Conservation (phyloP, 1,284 basidiomycete species). For the Butyriboletus appendiculatus region DNA sequence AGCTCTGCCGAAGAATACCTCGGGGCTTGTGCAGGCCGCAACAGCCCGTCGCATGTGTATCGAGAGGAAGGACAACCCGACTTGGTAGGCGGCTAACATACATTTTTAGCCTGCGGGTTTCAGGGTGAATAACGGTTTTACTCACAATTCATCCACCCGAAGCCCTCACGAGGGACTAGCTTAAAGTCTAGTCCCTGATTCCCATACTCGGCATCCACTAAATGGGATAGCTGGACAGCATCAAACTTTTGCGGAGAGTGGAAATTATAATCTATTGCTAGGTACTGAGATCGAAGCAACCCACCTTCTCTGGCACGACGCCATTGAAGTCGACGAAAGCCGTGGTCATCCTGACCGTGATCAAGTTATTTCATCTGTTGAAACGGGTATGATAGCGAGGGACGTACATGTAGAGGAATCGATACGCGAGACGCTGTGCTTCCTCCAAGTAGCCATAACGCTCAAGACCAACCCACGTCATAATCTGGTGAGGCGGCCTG, state of each 20-base stretch:
- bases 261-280: slow-evolving; percentile 2
- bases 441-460: slow-evolving; percentile 96
- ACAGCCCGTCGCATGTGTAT: slow-evolving; percentile 94
- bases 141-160: slow-evolving; percentile 94
- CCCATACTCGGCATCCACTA: slow-evolving; percentile 98
- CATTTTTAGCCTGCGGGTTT: slow-evolving; percentile 23
- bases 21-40: slow-evolving; percentile 89
- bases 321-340: slow-evolving; percentile 96
- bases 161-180: slow-evolving; percentile 94
- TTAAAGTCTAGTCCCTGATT: slow-evolving; percentile 99
- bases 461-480: slow-evolving; percentile 96
- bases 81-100: slow-evolving; percentile 82
- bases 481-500: slow-evolving; percentile 96
- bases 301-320: slow-evolving; percentile 91
- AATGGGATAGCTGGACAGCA: slow-evolving; percentile 91
- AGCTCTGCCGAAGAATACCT: slow-evolving; percentile 76
- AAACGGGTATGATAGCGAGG: neutral
- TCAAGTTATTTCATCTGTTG: slow-evolving; percentile 2
- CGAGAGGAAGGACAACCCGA: slow-evolving; percentile 93
- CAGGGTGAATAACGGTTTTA: slow-evolving; percentile 6
- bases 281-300: neutral
- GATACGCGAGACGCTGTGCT: slow-evolving; percentile 90
- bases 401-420: slow-evolving; percentile 93
- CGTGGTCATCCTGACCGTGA: slow-evolving; percentile 75
- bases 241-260: slow-evolving; percentile 66